Conservation (phyloP, 352 stramenopile species). For the Globisporangium emineosum region DNA sequence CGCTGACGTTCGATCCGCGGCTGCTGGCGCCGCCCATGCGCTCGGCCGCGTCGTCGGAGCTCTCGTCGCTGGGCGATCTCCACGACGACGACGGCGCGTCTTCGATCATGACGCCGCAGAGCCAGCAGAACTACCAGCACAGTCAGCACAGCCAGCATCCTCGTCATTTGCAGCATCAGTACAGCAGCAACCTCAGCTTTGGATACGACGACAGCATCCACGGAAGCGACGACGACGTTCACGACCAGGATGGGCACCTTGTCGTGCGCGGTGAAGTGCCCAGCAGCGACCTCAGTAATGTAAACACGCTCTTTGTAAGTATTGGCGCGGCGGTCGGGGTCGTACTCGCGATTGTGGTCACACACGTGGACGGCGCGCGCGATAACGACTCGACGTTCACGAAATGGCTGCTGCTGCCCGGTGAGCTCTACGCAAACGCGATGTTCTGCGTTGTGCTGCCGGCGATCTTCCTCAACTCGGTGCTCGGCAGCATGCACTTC, state of each 20-base stretch:
- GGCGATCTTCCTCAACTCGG: constrained; percentile 34
- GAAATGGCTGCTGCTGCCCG: constrained; percentile 26
- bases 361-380: constrained; percentile 19
- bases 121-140: background rate
- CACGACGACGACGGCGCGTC: constrained; percentile 14
- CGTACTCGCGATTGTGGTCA: constrained; percentile 21
- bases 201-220: background rate
- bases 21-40: constrained; percentile 9
- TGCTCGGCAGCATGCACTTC: constrained; percentile 46
- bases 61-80: constrained; percentile 18
- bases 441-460: constrained; percentile 43
- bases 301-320: constrained; percentile 23
- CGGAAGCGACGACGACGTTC: background rate
- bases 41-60: constrained; percentile 10
- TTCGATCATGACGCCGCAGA: constrained; percentile 7
- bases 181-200: background rate
- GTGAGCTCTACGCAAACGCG: constrained; percentile 32
- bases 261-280: constrained; percentile 15
- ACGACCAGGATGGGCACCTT: background rate
- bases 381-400: constrained; percentile 10
- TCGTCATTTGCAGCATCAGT: background rate
- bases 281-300: constrained; percentile 12
- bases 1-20: background rate
- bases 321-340: constrained; percentile 25
- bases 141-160: background rate